phyloP scores from a whole-genome alignment of 306 rosid genomes.

The Malus sylvestris region DNA sequence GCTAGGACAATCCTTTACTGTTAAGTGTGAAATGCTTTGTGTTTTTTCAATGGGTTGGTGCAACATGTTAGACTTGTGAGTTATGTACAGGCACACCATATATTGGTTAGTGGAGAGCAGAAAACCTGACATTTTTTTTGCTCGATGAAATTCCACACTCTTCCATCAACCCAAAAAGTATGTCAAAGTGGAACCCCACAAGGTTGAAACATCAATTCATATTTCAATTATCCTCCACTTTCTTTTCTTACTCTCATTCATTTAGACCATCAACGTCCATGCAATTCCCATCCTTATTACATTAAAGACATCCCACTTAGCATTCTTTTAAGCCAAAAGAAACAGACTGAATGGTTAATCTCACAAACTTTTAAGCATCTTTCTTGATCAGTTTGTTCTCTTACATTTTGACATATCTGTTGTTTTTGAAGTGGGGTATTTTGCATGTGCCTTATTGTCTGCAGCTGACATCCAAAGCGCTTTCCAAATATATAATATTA shows the following conservation, averaged over 20 bases:
- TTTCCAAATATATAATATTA: background rate
- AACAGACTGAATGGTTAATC: conserved; percentile 2
- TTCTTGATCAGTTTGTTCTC: background rate
- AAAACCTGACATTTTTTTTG: conserved; percentile 41
- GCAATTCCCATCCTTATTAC: conserved; percentile 21
- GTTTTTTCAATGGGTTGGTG: conserved; percentile 16
- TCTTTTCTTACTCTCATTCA: conserved; percentile 8
- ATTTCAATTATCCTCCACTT: conserved; percentile 23
- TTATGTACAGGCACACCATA: conserved; percentile 12
- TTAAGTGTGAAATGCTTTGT: background rate
- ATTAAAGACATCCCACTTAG: conserved; percentile 15
- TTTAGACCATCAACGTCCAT: conserved; percentile 31
- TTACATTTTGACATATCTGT: background rate
- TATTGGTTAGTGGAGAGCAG: conserved; percentile 48
- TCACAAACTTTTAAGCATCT: background rate
- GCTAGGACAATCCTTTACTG: background rate
- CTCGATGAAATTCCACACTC: conserved; percentile 45
- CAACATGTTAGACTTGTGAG: conserved; percentile 1
- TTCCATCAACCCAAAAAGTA: conserved; percentile 37
- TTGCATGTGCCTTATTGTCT: background rate
- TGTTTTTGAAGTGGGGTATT: background rate
- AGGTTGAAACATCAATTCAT: conserved; percentile 38
- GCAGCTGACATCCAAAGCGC: background rate
- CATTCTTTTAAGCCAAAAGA: conserved; percentile 8
- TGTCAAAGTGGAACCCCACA: conserved; percentile 60